Base-by-base conservation (phyloP, 441 rosid species). In the Euphorbia schlechtendalii region DNA sequence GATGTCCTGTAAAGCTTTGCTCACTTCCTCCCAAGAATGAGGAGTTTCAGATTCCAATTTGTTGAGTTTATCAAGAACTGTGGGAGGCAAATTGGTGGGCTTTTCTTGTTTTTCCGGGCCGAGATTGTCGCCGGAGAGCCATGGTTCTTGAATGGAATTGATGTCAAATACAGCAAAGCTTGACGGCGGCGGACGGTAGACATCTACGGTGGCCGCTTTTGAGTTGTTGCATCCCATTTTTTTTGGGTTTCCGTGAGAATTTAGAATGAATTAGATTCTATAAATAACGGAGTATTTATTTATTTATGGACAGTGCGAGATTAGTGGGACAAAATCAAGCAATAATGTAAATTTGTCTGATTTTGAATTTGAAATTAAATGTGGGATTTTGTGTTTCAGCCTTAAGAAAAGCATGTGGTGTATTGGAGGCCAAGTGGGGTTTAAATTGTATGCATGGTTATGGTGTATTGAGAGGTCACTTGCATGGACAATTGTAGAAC, bases 11-110 rank as follows among this genome's bases (percentile, higher is more conserved):
- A 94, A 71, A 25, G 92, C 87, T 64, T 89, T 89, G 60, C 94
- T 91, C 40, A 94, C 94, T 48, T 94, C 99, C 8, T 83, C 92
- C 98, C 99, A 91, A 1, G 99, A 82, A 57, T 80, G 86, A 66
- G 98, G 96, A 67, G 85, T 77, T 22, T 78, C 84, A 0, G 77
- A 34, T 46, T 82, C 97, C 48, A 85, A 59, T 61, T 66, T 80
- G 68, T 61, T 61, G 70, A 89, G 83, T 74, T 83, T 89, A 51
- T 85, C 88, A 1, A 79, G 82, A n/a, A 86, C 68, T 0, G 70
- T 67, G 27, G 80, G 56, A 0, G 87, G 94, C 5, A 81, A 59
- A n/a, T 61, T 70, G 12, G 73, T 27, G 49, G 77, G 71, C 64
- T 78, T 78, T 52, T 76, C 79, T 34, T 52, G 71, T 5, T 73